Evolutionary conservation across 768 basidiomycete genomes (phyloP), one percentile per base, ranked within the genome.

Genomic region (Mycena sanguinolenta): DNA sequence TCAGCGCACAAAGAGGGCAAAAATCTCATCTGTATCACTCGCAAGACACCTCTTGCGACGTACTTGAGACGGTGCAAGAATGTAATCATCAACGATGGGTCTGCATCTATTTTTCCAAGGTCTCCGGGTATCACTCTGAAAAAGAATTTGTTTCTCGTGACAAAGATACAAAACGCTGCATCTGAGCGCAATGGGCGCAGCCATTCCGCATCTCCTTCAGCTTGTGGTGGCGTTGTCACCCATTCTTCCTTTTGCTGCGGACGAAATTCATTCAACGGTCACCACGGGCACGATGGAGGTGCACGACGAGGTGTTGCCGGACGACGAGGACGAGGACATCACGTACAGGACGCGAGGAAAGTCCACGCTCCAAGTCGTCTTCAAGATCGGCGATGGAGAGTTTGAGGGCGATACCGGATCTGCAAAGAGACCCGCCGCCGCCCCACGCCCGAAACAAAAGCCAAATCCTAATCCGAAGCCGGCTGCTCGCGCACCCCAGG

Each of bases 171-270:
- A 92, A 71, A 90, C 88, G 6, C 79, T 97, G 36, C 88, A 91
- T 78, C 79, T 97, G 52, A 89, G 87, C 68, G 95, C 94, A 8
- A 92, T 96, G 90, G 95, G 95, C 28, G 95, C 95, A 6, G 95
- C 96, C 2, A 96, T 97, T 66, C 95, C 95, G 3, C 91, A 91
- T 74, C 88, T 95, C 27, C 80, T 92, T 32, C 89, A 89, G 55
- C 84, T 97, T 17, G 81, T 87, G 16, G 86, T 91, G 7, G 91
- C 94, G 25, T 84, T 96, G 32, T 93, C 94, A 0, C 84, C 87
- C 3, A 89, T 92, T 57, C 84, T 97, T 14, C 93, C 94, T 0
- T 94, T 88, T 75, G 73, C 88, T 0, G 78, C 81, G 42, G 87
- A 89, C 57, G 92, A 94, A 65, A 88, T 94, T 6, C 84, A 85